Evolutionary conservation across 805 yeast species (phyloP), one percentile per base, ranked within the genome.

Genomic region (Saturnispora hagleri): DNA sequence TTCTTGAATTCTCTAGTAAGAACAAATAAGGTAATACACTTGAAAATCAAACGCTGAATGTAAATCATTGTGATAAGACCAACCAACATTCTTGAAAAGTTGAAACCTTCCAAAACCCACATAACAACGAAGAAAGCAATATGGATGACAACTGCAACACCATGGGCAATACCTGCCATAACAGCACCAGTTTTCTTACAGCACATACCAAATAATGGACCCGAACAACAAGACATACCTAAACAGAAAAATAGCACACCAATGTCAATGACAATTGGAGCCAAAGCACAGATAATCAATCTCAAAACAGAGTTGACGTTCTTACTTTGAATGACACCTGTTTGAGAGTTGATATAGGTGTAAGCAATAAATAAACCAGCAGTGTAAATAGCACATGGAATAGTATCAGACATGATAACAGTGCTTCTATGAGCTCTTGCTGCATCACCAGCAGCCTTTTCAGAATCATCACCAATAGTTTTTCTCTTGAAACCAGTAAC

Each of bases 51-150:
- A 73, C 97, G 83, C 76, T 95, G 96, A 63, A 87, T 74, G 71
- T 90, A 86, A 58, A 91, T 77, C 79, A 84, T 81, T 36, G 97
- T 81, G 53, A 83, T 76, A 60, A 89, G 73, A 69, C 98, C 99
- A 58, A 90, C 70, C 69, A 95, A 76, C 79, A 88, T 85, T 72
- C 88, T 85, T 33, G 85, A 76, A 66, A 93, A 95, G 61, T 75
- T 77, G 84, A 93, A 93, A 59, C 95, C 91, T 75, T 90, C 96
- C 66, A 89, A 71, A 56, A 89, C 95, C 99, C 99, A 93, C 90
- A 91, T 85, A 54, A 90, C 87, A 69, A 91, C 86, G 74, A 89
- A 91, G 78, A 88, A 87, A 40, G 84, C 75, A 60, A 93, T 73
- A 74, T 91, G 95, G 58, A 89, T 74, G 61, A 95, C 69, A 51